Conservation (phyloP, 805 yeast genomes). For the Candida peoriensis region DNA sequence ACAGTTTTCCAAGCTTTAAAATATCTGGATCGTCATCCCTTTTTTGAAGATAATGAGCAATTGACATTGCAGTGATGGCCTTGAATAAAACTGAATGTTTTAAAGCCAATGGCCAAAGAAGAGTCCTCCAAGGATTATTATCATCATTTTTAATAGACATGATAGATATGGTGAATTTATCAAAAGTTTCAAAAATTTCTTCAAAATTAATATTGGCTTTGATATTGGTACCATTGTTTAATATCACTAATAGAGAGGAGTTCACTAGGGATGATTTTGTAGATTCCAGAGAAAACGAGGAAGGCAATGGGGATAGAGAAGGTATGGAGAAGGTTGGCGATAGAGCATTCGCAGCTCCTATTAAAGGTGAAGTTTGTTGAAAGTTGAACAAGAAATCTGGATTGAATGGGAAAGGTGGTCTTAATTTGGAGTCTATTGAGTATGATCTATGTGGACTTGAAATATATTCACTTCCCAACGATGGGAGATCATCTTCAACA, state of each 20-base stretch:
- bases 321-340: too few relatives aligned
- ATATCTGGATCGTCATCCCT: conserved; percentile 2
- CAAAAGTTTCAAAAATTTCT: conserved; percentile 31
- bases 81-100: conserved; percentile 53
- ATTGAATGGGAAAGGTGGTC: too few relatives aligned
- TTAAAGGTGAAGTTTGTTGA: too few relatives aligned
- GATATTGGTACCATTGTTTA: background rate
- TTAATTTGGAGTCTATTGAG: conserved; percentile 19
- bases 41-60: conserved; percentile 38
- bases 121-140: conserved; percentile 65
- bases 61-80: conserved; percentile 62
- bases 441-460: conserved; percentile 8
- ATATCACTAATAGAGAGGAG: background rate
- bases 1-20: background rate
- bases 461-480: background rate
- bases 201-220: conserved; percentile 10
- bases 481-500: too few relatives aligned
- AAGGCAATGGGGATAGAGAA: too few relatives aligned
- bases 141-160: conserved; percentile 61
- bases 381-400: conserved; percentile 17
- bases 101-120: conserved; percentile 52
- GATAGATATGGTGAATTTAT: conserved; percentile 43
- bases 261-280: background rate
- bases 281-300: conserved; percentile 12
- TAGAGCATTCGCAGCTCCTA: too few relatives aligned